A percentile compares a stretch with the other conserved stretches of the same genome.
These are phyloP conservation scores for Phellinidium pouzarii DNA, from an alignment of 1,284 basidiomycete genomes.

Conservation along the genomic window DNA sequence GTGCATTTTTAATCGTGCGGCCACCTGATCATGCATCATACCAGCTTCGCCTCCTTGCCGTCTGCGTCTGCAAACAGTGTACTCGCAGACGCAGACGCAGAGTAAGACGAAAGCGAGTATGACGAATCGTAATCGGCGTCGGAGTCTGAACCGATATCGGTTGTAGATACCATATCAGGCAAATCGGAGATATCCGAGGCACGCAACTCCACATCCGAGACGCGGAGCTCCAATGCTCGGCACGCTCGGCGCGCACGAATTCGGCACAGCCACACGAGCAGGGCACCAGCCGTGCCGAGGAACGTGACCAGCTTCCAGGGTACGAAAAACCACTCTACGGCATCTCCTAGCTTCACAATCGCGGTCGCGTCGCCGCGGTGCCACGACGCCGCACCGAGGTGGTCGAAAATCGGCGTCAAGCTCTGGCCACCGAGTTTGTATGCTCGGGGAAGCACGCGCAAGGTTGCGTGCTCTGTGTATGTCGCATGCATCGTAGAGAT, in stretches of 20 bases:
- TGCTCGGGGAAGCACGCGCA: constrained; percentile 5
- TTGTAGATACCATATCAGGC: neutral
- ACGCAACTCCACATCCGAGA: neutral
- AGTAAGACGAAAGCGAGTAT: too few relatives aligned
- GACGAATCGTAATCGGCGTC: too few relatives aligned
- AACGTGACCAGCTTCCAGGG: constrained; percentile 7
- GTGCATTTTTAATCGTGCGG: too few relatives aligned
- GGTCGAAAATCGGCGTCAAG: constrained; percentile 4
- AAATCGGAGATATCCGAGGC: neutral
- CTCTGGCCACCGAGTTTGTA: constrained; percentile 5
- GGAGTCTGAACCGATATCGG: too few relatives aligned
- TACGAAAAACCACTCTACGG: constrained; percentile 4
- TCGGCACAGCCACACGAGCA: neutral
- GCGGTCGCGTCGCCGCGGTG: constrained; percentile 5
- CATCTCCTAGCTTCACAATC: constrained; percentile 3
- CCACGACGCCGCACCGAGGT: constrained; percentile 9
- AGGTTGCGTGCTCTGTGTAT: neutral
- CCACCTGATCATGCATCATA: too few relatives aligned
- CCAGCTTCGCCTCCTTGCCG: too few relatives aligned
- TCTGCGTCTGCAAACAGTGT: too few relatives aligned
- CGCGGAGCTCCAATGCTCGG: neutral
- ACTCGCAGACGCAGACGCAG: too few relatives aligned
- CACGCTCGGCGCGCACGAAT: neutral
- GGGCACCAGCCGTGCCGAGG: neutral
- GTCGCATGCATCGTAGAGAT: constrained; percentile 12